Base-by-base conservation (phyloP, 371 early-diverging fungal genomes). In the Rhizoclosmatium hyalinum region DNA sequence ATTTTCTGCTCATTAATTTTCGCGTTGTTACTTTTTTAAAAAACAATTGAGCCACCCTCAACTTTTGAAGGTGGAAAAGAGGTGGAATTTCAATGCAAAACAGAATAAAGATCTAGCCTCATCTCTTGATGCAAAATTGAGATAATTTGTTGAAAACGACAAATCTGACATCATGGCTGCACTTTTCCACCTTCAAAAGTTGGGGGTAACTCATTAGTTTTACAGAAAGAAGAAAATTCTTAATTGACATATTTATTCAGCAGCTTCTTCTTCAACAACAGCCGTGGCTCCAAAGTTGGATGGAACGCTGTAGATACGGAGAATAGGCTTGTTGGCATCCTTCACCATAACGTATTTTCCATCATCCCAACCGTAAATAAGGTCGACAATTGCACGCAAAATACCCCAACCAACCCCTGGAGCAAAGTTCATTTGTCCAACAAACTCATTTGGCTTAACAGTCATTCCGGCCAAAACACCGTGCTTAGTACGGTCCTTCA, bases 341-440 rank as follows among this genome's bases (percentile, higher is more conserved):
- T 95, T 94, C 83, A 95, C 91, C 80, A 98, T 84, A 43, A 98
- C 92, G 79, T 94, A 98, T 80, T 93, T 93, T 82, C 98, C 98
- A 79, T 97, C 96, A 50, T 92, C 91, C 71, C 94, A 84, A 76
- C 90, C 87, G 43, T 62, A 70, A 78, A 94, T 81, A 83, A 94
- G 77, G 72, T 96, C 95, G 46, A 94, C 91, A 60, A 97, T 88
- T 55, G 95, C 93, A 91, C 95, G 94, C 80, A 96, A 88, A 77
- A 97, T 93, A 85, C 98, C 99, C 97, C 97, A 98, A 14, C 92
- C 95, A 72, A 94, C 94, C 69, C 85, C 89, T 66, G 96, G 74
- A 63, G 87, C 90, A 77, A 95, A 84, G 82, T 94, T 94, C 90
- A 97, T 94, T 83, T 98, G 98, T 57, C 83, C 72, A 61, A 95